These are phyloP conservation scores for Sedum album DNA, from an alignment of 164 flowering plant genomes.

Conservation along the genomic window DNA sequence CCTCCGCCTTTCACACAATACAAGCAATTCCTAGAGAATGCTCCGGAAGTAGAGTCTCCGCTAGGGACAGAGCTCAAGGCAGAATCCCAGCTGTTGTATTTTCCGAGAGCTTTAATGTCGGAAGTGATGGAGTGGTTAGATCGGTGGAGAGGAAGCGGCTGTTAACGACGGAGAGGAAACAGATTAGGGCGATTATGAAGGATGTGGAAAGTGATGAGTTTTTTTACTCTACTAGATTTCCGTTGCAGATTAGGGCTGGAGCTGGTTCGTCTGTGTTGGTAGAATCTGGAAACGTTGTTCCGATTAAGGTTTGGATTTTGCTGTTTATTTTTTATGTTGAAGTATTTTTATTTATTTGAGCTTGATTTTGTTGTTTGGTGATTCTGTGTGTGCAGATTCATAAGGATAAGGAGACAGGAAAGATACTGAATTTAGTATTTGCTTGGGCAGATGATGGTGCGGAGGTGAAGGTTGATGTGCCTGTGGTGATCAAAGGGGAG, in stretches of 20 bases:
- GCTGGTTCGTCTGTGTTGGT: conserved; percentile 63
- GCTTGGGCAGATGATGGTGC: conserved; percentile 77
- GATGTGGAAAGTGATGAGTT: conserved; percentile 41
- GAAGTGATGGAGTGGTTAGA: conserved; percentile 8
- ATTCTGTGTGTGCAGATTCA: conserved; percentile 5
- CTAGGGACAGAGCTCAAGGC: conserved; percentile 63
- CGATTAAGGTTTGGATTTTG: conserved; percentile 45
- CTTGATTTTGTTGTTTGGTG: not conserved
- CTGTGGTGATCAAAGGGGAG: conserved; percentile 72
- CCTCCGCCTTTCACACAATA: conserved; percentile 48
- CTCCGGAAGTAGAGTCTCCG: conserved; percentile 42
- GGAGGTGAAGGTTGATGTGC: conserved; percentile 62
- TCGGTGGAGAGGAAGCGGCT: conserved; percentile 44
- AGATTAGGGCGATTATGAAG: conserved; percentile 56
- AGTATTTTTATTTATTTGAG: not conserved
- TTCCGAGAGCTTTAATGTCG: conserved; percentile 20
- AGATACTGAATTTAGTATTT: conserved; percentile 64
- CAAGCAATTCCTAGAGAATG: conserved; percentile 71
- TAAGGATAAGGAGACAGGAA: conserved; percentile 9
- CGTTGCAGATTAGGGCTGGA: conserved; percentile 82
- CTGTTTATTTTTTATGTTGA: no score
- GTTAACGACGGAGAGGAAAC: conserved; percentile 66
- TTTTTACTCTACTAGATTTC: conserved; percentile 76
- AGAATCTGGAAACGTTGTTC: conserved; percentile 71
- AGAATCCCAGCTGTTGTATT: conserved; percentile 82